Evolutionary conservation across 805 yeast genomes (phyloP).

Genomic region (Candida nitratophila): DNA sequence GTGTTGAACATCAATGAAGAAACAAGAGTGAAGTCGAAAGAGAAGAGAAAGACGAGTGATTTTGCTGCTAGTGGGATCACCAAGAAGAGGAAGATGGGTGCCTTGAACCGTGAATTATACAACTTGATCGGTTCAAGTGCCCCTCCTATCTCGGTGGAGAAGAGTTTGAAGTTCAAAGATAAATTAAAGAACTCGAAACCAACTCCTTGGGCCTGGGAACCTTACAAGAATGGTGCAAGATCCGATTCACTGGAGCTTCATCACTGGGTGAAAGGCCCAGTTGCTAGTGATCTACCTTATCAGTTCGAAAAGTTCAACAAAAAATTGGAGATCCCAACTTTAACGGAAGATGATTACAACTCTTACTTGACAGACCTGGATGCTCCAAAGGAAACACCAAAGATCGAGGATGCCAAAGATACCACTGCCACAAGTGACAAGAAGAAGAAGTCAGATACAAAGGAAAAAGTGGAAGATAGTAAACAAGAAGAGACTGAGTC

Average conservation of each 20-base stretch:
- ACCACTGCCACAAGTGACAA: not conserved
- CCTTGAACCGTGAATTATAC: constrained; percentile 86
- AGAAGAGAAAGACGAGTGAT: constrained; percentile 22
- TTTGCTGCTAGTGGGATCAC: constrained; percentile 15
- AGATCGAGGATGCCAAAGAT: constrained; percentile 1
- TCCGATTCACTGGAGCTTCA: constrained; percentile 43
- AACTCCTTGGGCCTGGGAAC: constrained; percentile 74
- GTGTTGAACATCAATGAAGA: constrained; percentile 63
- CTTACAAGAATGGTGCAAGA: constrained; percentile 52
- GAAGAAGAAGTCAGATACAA: not conserved
- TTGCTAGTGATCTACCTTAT: constrained; percentile 42
- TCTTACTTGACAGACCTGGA: constrained; percentile 25
- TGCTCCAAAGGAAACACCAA: constrained; percentile 24
- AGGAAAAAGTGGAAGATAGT: not conserved
- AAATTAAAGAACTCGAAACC: constrained; percentile 56
- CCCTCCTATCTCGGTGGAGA: constrained; percentile 68
- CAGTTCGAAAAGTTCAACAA: constrained; percentile 71
- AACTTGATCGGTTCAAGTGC: constrained; percentile 86
- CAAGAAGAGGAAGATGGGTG: constrained; percentile 34
- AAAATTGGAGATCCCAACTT: constrained; percentile 59
- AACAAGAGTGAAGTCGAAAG: constrained; percentile 21
- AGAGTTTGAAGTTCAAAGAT: constrained; percentile 50
- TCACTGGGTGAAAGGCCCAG: constrained; percentile 81
- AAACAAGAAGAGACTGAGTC: not conserved
- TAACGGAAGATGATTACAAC: constrained; percentile 50